phyloP scores from a whole-genome alignment of 352 stramenopile genomes.

The Phytophthora sp. region DNA sequence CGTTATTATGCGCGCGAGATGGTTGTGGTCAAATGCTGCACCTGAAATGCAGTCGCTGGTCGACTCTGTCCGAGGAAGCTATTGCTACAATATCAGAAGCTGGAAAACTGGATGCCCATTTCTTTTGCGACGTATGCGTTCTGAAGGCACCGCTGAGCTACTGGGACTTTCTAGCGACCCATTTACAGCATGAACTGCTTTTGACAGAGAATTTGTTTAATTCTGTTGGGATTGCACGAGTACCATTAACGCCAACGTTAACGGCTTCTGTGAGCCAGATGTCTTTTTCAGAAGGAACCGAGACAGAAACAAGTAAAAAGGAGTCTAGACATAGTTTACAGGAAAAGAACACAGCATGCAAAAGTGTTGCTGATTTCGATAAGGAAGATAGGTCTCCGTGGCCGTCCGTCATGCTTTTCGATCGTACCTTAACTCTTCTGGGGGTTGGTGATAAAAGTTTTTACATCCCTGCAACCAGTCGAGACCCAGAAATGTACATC shows the following conservation, averaged over 20 bases:
- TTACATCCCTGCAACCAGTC: slow-evolving; percentile 47
- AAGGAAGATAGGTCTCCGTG: slow-evolving; percentile 24
- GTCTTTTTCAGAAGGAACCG: slow-evolving; percentile 3
- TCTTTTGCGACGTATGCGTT: slow-evolving; percentile 59
- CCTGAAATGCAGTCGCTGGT: slow-evolving; percentile 72
- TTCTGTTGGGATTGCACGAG: slow-evolving; percentile 33
- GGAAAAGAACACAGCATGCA: background rate
- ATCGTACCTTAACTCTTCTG: slow-evolving; percentile 43
- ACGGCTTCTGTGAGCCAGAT: background rate
- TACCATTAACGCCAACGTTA: background rate
- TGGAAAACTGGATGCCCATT: slow-evolving; percentile 23
- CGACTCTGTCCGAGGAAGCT: slow-evolving; percentile 35
- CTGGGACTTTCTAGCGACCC: slow-evolving; percentile 69
- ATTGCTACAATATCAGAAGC: slow-evolving; percentile 1
- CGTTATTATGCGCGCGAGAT: slow-evolving; percentile 52
- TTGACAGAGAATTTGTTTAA: slow-evolving; percentile 61
- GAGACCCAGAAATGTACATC: slow-evolving; percentile 60
- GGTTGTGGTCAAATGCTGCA: slow-evolving; percentile 70
- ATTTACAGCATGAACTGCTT: slow-evolving; percentile 40
- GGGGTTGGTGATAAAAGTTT: slow-evolving; percentile 57
- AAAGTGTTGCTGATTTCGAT: slow-evolving; percentile 2
- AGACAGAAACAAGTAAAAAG: background rate
- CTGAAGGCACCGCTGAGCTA: slow-evolving; percentile 46
- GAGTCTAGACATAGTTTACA: slow-evolving; percentile 2
- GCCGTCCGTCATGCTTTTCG: slow-evolving; percentile 48